Base-by-base conservation (phyloP, 345 rosid species). In the Trapa bicornis region DNA sequence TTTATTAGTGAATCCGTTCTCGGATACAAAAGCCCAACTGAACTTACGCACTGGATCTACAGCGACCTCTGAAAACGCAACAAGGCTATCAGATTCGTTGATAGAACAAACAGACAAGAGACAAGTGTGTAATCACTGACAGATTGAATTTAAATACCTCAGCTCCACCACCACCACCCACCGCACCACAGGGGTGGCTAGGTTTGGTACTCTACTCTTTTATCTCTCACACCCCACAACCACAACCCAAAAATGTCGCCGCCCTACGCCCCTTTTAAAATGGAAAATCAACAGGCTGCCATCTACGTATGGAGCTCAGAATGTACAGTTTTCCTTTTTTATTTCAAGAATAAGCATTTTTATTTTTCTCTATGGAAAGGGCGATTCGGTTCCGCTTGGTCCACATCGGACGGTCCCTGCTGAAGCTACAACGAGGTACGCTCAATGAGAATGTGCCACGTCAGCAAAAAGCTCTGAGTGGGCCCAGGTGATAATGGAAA, bases 381-480 rank as follows among this genome's bases (percentile, higher is more conserved):
- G 22, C 1, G 56, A 50, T 50, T 50, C 56, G 15, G 56, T 50
- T 1, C 13, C 13, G 22, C 22, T 10, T 6, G 4, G 43, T 41
- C 43, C 3, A 17, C 53, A 10, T n/a, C 60, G 33, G 60, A 54
- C 17, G 60, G 60, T n/a, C 10, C 17, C 35, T n/a, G 22, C 22
- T 54, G 33, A 54, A 8, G 60, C 60, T 54, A 15, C 15, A 39
- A 37, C 42, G 1, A 3, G 47, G 47, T 16, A 64, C 22, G 66
- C 33, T 62, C 65, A 35, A 62, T 36, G 29, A 47, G 65, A 62
- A 62, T 62, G 37, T 37, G 41, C 65, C 65, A 62, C 45, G 45
- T 62, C 65, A 62, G 65, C 45, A 62, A 64, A 62, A 61, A 6
- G 14, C 2, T 1, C 9, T 15, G 4, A 6, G 47, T 63, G 66